phyloP scores from a whole-genome alignment of 805 yeast genomes.

The Saccharomycopsis oosterbeekiorum region DNA sequence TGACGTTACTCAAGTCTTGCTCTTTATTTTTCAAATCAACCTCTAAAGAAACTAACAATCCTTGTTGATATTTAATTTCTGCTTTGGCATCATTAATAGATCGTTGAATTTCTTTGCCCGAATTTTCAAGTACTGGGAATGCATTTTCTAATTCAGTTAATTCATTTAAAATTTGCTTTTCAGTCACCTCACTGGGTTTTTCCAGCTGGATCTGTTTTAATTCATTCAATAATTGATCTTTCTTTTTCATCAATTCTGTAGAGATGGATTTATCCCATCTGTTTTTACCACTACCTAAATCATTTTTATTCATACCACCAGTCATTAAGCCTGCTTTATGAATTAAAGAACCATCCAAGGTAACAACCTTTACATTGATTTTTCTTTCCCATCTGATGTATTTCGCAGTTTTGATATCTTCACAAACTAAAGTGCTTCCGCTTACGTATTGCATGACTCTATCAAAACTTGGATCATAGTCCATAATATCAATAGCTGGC shows the following conservation, averaged over 20 bases:
- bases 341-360: slow-evolving; percentile 76
- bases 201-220: slow-evolving; percentile 33
- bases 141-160: slow-evolving; percentile 39
- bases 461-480: slow-evolving; percentile 57
- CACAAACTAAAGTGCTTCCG: slow-evolving; percentile 72
- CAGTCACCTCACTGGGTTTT: slow-evolving; percentile 45
- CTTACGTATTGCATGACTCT: slow-evolving; percentile 74
- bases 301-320: slow-evolving; percentile 60
- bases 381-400: slow-evolving; percentile 57
- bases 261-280: slow-evolving; percentile 71
- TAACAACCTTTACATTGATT: slow-evolving; percentile 57
- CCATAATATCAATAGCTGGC: slow-evolving; percentile 66
- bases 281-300: slow-evolving; percentile 25
- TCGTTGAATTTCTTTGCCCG: slow-evolving; percentile 35
- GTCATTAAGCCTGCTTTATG: slow-evolving; percentile 87
- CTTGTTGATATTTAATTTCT: slow-evolving; percentile 29
- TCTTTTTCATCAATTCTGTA: slow-evolving; percentile 39
- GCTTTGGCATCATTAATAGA: slow-evolving; percentile 34
- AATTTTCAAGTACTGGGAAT: slow-evolving; percentile 35
- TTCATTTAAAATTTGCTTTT: slow-evolving; percentile 49
- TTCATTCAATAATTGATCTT: slow-evolving; percentile 41
- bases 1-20: slow-evolving; percentile 17
- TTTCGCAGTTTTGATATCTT: slow-evolving; percentile 57
- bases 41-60: slow-evolving; percentile 13
- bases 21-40: slow-evolving; percentile 22